These are phyloP conservation scores for Xylaria polymorpha DNA, from an alignment of 2,329 filamentous ascomycete genomes.

Conservation along the genomic window DNA sequence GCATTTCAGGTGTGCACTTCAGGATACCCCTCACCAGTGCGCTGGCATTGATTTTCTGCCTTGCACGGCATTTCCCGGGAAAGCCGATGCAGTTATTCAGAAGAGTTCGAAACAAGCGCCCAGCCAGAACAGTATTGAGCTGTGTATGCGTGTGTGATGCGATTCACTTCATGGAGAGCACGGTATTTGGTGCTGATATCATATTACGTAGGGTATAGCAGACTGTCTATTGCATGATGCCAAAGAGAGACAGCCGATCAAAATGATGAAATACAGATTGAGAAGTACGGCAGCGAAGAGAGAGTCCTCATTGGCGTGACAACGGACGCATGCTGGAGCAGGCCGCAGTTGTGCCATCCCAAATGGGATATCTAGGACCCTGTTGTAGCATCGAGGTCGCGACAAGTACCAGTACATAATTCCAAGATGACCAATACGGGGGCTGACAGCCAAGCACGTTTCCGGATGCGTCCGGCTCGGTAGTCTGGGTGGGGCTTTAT, in stretches of 20 bases:
- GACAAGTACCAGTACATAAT: conserved; percentile 23
- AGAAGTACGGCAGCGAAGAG: background rate
- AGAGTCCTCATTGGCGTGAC: conserved; percentile 15
- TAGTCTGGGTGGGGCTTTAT: conserved; percentile 8
- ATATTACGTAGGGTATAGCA: background rate
- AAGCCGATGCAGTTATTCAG: conserved; percentile 10
- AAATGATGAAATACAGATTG: background rate
- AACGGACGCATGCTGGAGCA: conserved; percentile 1
- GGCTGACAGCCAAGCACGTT: background rate
- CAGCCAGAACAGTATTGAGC: conserved; percentile 15
- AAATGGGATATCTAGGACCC: conserved; percentile 1
- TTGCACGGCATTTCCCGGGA: conserved; percentile 5
- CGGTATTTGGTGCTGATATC: background rate
- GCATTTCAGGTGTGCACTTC: conserved; percentile 7
- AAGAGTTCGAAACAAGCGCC: background rate
- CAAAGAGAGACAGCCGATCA: background rate
- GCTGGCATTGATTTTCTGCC: background rate
- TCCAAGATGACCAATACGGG: conserved; percentile 17
- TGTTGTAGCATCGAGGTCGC: conserved; percentile 18
- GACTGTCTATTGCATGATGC: background rate
- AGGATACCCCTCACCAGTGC: conserved; percentile 22
- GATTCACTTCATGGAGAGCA: background rate
- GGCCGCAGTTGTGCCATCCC: background rate
- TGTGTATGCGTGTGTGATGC: conserved; percentile 16
- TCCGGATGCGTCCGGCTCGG: conserved; percentile 9